phyloP scores from a whole-genome alignment of 2,329 filamentous ascomycete species.

The Cordyceps farinosa region DNA sequence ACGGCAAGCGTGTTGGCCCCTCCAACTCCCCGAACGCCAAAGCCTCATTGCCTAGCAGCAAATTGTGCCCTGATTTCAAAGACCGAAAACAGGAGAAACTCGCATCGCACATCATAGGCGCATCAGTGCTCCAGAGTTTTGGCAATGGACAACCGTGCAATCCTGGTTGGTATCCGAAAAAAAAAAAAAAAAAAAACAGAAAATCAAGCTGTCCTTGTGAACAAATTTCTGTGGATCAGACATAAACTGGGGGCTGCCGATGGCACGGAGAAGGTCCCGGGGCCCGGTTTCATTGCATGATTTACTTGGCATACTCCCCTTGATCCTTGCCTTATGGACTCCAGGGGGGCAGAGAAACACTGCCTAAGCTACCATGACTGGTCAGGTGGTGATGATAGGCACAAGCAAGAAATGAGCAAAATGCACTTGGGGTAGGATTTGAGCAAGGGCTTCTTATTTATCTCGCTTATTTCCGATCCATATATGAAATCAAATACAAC shows the following conservation, averaged over 20 bases:
- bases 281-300: neutral
- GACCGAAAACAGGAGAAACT: neutral
- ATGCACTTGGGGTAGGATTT: neutral
- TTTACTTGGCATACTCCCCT: conserved; percentile 11
- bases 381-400: conserved; percentile 7
- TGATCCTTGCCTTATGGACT: neutral
- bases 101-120: neutral
- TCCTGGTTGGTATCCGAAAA: neutral
- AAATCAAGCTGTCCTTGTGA: conserved; percentile 13
- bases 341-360: neutral
- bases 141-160: neutral
- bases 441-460: neutral
- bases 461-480: neutral
- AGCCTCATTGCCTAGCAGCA: neutral
- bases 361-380: neutral
- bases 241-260: neutral
- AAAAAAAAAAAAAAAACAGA: neutral
- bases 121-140: neutral
- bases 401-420: neutral
- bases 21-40: neutral
- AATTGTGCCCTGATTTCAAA: neutral
- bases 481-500: neutral
- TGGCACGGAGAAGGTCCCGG: conserved; percentile 12
- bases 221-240: conserved; percentile 12
- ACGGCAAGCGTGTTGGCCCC: neutral